Evolutionary conservation across 2,329 filamentous ascomycete species (phyloP), one percentile per base, ranked within the genome.

Genomic region (Paraconiothyrium sp.): DNA sequence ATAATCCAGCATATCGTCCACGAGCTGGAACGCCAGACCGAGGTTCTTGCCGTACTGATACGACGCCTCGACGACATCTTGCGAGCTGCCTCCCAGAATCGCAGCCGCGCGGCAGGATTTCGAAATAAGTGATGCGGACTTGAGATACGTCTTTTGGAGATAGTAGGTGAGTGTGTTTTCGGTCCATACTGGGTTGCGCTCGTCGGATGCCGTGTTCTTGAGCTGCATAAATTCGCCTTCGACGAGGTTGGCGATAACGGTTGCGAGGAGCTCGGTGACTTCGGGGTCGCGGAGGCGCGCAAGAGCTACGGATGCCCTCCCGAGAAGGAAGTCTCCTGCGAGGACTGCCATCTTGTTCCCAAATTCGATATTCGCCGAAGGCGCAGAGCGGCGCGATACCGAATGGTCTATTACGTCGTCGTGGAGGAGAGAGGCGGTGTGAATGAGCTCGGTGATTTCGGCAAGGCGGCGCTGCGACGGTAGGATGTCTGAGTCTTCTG

Each of bases 221-320:
- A 99, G 84, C 83, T 99, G 95, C 95, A 99, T 99, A 83, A 99
- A 98, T 80, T 99, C 95, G 75, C 95, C 95, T 82, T 99, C 95
- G 22, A 99, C 94, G 30, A 99, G 84, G 78, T 99, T 99, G 48
- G 95, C 94, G 70, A 99, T 98, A 46, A 98, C 95, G 0, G 94
- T 98, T 4, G 95, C 93, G 34, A 99, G 84, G 8, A 99, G 86
- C 82, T 99, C 95, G 9, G 93, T 93, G 2, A 99, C 95, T 80
- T 99, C 95, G 47, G 94, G 91, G 75, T 99, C 93, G 35, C 94
- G 88, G 61, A 99, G 83, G 46, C 95, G 89, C 14, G 95, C 95
- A 46, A 99, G 86, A 6, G 94, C 94, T 7, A 98, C 94, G 0
- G 95, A 99, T 1, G 95, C 95, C 55, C 95, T 88, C 4, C 94